Percentiles rank a stretch among this genome's conserved stretches.
Evolutionary conservation across 169 alveolate genomes (phyloP).

Genomic region (Sarcocystis neurona): DNA sequence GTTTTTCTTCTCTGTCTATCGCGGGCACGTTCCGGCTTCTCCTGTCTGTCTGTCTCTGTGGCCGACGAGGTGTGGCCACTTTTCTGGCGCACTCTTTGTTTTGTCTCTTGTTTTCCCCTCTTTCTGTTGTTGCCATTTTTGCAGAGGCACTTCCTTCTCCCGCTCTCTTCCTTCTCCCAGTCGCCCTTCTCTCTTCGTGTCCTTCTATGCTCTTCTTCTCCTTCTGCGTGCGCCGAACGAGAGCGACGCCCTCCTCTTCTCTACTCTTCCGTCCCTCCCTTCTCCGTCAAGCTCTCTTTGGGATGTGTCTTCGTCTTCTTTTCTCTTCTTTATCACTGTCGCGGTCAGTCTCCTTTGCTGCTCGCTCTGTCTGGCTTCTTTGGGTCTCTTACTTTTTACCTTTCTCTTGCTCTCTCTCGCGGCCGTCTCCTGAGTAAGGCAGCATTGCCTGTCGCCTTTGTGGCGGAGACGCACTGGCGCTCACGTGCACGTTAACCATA

Average conservation of each 20-base stretch:
- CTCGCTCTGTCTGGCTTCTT: neutral
- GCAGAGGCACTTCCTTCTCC: no score
- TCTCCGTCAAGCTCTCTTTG: neutral
- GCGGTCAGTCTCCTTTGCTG: neutral
- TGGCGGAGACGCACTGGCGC: no score
- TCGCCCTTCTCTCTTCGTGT: neutral
- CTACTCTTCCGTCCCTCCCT: neutral
- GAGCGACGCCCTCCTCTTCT: neutral
- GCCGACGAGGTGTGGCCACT: neutral
- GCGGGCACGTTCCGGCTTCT: no score
- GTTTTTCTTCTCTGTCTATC: no score
- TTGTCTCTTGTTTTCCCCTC: conserved; percentile 5
- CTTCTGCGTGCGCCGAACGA: neutral
- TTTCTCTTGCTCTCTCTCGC: neutral
- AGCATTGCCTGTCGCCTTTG: neutral
- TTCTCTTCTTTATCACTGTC: neutral
- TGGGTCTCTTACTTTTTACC: neutral
- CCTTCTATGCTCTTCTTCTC: neutral
- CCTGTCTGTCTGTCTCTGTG: no score
- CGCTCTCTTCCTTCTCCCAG: no score
- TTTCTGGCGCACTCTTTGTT: neutral
- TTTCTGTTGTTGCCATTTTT: no score
- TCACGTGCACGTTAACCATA: no score
- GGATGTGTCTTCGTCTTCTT: neutral
- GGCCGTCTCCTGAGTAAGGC: neutral